These are phyloP conservation scores for Trichoderma asperelloides DNA, from an alignment of 495 filamentous ascomycete genomes.

Conservation along the genomic window DNA sequence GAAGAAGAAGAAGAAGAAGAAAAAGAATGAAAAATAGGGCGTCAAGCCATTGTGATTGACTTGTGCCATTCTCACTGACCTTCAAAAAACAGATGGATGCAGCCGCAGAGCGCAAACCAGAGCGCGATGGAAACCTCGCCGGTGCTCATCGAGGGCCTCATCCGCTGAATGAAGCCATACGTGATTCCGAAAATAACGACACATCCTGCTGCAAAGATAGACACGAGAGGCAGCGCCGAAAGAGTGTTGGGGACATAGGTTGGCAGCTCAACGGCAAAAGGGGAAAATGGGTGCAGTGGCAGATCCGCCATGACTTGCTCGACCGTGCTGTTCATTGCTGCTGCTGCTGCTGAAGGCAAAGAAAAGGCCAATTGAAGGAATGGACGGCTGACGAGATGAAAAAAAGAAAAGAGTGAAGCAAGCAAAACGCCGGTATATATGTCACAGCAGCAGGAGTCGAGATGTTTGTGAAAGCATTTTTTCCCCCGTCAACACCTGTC, in stretches of 20 bases:
- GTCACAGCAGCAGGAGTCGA: background rate
- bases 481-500: background rate
- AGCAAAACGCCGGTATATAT: background rate
- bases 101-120: constrained; percentile 50
- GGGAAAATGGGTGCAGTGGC: constrained; percentile 40
- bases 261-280: constrained; percentile 31
- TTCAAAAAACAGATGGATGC: constrained; percentile 51
- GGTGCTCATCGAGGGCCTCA: constrained; percentile 25
- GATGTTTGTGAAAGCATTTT: background rate
- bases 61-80: constrained; percentile 15
- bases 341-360: background rate
- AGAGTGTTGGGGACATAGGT: constrained; percentile 41
- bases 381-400: background rate
- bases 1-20: too few species aligned
- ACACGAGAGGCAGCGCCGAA: constrained; percentile 30
- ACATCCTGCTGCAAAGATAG: constrained; percentile 33
- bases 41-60: background rate
- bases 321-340: background rate
- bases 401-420: background rate
- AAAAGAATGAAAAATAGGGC: background rate
- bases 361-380: background rate
- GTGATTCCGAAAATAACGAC: constrained; percentile 32
- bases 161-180: constrained; percentile 23
- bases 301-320: constrained; percentile 4
- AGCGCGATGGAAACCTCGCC: constrained; percentile 34